Conservation (phyloP, 2,329 filamentous ascomycete species). For the Fusarium agapanthi region DNA sequence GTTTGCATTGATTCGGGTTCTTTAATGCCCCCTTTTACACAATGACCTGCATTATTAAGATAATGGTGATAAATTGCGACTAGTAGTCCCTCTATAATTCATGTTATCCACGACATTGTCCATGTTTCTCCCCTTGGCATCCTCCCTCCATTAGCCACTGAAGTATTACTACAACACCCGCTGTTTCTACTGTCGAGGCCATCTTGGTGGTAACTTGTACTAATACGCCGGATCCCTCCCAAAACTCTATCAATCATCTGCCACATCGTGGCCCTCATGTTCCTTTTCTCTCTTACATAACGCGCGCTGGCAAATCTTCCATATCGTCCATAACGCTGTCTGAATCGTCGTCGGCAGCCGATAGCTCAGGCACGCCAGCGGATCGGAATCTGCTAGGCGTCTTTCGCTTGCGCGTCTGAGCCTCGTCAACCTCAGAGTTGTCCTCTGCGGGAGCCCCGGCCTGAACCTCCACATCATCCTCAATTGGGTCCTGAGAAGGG, state of each 20-base stretch:
- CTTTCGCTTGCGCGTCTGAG: conserved; percentile 39
- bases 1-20: background rate
- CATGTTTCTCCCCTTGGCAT: background rate
- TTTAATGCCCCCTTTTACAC: background rate
- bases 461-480: conserved; percentile 38
- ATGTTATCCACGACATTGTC: background rate
- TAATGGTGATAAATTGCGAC: conserved; percentile 1
- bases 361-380: conserved; percentile 12
- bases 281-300: conserved; percentile 12
- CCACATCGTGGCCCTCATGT: background rate
- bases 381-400: conserved; percentile 44
- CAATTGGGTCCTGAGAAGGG: conserved; percentile 45
- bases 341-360: conserved; percentile 33
- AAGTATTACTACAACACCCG: conserved; percentile 21
- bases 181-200: conserved; percentile 5
- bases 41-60: background rate
- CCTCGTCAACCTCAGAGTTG: conserved; percentile 42
- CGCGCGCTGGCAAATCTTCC: conserved; percentile 53
- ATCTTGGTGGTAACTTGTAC: conserved; percentile 14
- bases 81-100: conserved; percentile 1
- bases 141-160: background rate
- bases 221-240: background rate
- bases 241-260: background rate
- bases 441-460: conserved; percentile 21
- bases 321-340: conserved; percentile 55